These are phyloP conservation scores for Rhytidhysteron rufulum DNA, from an alignment of 2,329 filamentous ascomycete genomes.

Conservation along the genomic window DNA sequence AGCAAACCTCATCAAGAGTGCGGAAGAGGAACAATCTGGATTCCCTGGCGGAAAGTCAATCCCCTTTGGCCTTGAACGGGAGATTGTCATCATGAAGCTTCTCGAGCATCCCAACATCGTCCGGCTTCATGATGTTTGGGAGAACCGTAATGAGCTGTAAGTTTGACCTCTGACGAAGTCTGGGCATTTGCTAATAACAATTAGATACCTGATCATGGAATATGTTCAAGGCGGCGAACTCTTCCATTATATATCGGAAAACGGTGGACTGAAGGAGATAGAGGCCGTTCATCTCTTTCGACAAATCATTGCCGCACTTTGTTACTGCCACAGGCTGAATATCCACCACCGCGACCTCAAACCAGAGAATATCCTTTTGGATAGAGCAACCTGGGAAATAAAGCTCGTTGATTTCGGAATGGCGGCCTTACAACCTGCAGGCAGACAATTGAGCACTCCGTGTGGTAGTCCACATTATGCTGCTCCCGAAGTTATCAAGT, in stretches of 20 bases:
- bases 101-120: conserved; percentile 95
- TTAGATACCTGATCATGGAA: conserved; percentile 89
- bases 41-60: conserved; percentile 62
- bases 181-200: conserved; percentile 15
- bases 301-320: conserved; percentile 86
- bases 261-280: conserved; percentile 71
- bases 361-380: conserved; percentile 92
- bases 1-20: conserved; percentile 73
- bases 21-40: conserved; percentile 54
- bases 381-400: conserved; percentile 64
- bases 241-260: conserved; percentile 77
- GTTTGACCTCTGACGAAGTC: conserved; percentile 25
- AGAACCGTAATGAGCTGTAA: conserved; percentile 91
- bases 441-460: conserved; percentile 77
- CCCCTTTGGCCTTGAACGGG: conserved; percentile 85
- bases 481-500: conserved; percentile 83
- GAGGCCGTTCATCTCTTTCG: conserved; percentile 82
- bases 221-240: conserved; percentile 82
- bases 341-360: conserved; percentile 97
- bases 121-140: conserved; percentile 94
- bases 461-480: conserved; percentile 97
- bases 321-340: conserved; percentile 90
- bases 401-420: conserved; percentile 98
- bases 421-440: conserved; percentile 83
- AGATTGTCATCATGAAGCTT: conserved; percentile 95